phyloP scores from a whole-genome alignment of 805 yeast species.

The Saccharomycopsis fibuligera region DNA sequence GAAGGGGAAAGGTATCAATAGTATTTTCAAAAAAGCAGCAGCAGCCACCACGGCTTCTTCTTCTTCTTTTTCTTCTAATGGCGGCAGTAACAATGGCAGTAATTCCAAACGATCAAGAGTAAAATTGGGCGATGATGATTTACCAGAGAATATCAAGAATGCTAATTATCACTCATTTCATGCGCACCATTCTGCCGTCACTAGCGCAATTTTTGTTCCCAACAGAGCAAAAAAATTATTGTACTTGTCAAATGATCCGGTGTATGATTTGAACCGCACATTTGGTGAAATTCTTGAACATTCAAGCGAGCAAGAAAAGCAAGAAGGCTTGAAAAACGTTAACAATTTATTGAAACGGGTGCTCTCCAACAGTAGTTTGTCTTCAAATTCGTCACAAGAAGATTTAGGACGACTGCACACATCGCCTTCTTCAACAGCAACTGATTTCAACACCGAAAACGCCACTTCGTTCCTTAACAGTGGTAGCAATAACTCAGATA shows the following conservation, averaged over 20 bases:
- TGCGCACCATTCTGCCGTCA: conserved; percentile 69
- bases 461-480: background rate
- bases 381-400: no score
- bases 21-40: conserved; percentile 18
- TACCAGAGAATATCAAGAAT: conserved; percentile 37
- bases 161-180: conserved; percentile 64
- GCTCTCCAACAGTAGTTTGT: background rate
- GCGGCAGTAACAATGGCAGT: background rate
- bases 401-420: no score
- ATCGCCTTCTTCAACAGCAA: no score
- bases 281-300: background rate
- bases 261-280: conserved; percentile 49
- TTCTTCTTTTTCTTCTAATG: background rate
- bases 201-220: conserved; percentile 77
- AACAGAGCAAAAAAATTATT: conserved; percentile 54
- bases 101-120: background rate
- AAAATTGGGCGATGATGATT: conserved; percentile 28
- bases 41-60: conserved; percentile 3
- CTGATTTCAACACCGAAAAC: background rate
- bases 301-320: conserved; percentile 12
- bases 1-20: background rate
- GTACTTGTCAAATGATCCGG: conserved; percentile 70
- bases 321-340: conserved; percentile 11
- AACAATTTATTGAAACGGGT: conserved; percentile 3
- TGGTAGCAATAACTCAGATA: background rate